Evolutionary conservation across 208 protist genomes (phyloP).

Genomic region (Jaenimonas drosophilae): DNA sequence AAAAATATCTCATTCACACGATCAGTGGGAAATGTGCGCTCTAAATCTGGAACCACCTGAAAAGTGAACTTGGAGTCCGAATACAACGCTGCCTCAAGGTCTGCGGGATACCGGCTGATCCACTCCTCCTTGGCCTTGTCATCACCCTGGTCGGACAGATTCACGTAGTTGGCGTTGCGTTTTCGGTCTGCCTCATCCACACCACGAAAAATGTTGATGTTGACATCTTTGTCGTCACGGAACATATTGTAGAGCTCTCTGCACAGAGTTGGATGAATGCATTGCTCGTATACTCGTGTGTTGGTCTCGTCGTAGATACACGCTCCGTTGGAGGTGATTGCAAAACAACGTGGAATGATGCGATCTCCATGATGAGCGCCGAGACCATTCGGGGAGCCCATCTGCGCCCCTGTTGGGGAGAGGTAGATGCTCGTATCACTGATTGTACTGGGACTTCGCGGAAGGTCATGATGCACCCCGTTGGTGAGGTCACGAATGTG

Average conservation of each 20-base stretch:
- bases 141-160: conserved; percentile 28
- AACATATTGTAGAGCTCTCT: conserved; percentile 33
- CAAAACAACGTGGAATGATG: conserved; percentile 48
- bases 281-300: conserved; percentile 27
- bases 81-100: conserved; percentile 35
- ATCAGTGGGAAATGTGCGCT: conserved; percentile 24
- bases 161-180: conserved; percentile 17
- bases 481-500: too few species aligned
- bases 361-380: conserved; percentile 3
- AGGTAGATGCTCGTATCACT: too few species aligned
- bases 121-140: conserved; percentile 50
- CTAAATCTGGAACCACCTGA: conserved; percentile 31
- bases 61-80: conserved; percentile 32
- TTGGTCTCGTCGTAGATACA: conserved; percentile 52
- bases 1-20: conserved; percentile 59
- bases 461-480: too few species aligned
- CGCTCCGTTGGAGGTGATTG: conserved; percentile 53
- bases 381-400: too few species aligned
- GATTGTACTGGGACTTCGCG: too few species aligned
- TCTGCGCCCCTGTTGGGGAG: too few species aligned
- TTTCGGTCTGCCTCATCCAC: conserved; percentile 19
- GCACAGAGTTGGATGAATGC: conserved; percentile 17
- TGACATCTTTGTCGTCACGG: conserved; percentile 33
- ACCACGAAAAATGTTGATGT: conserved; percentile 42
- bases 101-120: conserved; percentile 35